Percentiles rank a stretch among this genome's conserved stretches.
These are phyloP conservation scores for Penicillium manginii DNA, from an alignment of 495 filamentous ascomycete genomes.

Conservation along the genomic window DNA sequence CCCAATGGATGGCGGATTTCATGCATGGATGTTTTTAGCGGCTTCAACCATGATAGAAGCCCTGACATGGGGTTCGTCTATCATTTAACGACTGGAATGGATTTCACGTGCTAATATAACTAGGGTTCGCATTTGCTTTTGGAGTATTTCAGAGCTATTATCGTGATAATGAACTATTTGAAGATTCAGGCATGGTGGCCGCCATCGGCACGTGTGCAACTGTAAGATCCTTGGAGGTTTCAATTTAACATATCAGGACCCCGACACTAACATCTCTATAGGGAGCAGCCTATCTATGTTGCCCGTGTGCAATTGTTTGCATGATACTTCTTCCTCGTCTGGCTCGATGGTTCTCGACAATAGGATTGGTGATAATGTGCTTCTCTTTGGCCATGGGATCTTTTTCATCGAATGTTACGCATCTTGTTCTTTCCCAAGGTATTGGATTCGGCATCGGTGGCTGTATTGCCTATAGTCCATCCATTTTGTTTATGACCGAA, in stretches of 20 bases:
- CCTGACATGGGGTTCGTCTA: slow-evolving; percentile 23
- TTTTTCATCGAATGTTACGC: slow-evolving; percentile 47
- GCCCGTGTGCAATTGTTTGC: slow-evolving; percentile 19
- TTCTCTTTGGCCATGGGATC: slow-evolving; percentile 47
- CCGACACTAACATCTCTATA: slow-evolving; percentile 1
- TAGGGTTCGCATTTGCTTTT: slow-evolving; percentile 31
- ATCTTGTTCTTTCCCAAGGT: slow-evolving; percentile 56
- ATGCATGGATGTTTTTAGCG: slow-evolving; percentile 28
- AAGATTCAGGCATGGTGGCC: slow-evolving; percentile 40
- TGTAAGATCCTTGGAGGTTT: slow-evolving; percentile 20
- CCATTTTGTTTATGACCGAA: slow-evolving; percentile 53
- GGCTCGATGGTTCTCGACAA: slow-evolving; percentile 26
- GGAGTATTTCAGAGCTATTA: slow-evolving; percentile 39
- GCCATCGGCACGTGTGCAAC: slow-evolving; percentile 57
- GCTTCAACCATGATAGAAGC: slow-evolving; percentile 26
- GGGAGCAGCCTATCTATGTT: slow-evolving; percentile 30
- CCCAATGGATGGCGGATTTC: slow-evolving; percentile 23
- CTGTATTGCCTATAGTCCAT: slow-evolving; percentile 50
- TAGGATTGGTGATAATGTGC: slow-evolving; percentile 36
- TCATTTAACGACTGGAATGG: not conserved
- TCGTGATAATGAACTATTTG: slow-evolving; percentile 17
- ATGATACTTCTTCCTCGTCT: slow-evolving; percentile 29
- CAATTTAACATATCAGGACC: not conserved
- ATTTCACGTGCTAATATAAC: not conserved
- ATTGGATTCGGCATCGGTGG: slow-evolving; percentile 53